These are phyloP conservation scores for Erodium moschatum DNA, from an alignment of 441 rosid genomes.

Conservation along the genomic window DNA sequence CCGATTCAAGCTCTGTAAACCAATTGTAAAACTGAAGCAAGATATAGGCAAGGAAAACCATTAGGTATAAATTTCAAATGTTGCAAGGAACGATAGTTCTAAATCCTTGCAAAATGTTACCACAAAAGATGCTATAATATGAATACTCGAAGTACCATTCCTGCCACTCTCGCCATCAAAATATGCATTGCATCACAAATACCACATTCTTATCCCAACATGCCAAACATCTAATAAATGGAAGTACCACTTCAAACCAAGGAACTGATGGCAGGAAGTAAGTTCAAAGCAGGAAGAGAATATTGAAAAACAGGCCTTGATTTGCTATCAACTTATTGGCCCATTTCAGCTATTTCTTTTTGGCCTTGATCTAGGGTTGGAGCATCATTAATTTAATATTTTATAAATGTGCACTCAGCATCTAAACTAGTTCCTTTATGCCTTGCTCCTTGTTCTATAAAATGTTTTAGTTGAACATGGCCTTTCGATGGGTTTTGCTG, in stretches of 20 bases:
- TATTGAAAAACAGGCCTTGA: too few species aligned
- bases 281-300: not conserved
- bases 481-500: too few species aligned
- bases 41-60: slow-evolving; percentile 8
- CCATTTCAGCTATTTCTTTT: too few species aligned
- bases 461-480: not conserved
- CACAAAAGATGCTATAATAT: not conserved
- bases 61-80: not conserved
- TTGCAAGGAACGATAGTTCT: not conserved
- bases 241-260: not conserved
- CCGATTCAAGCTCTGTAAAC: slow-evolving; percentile 94
- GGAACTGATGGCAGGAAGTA: not conserved
- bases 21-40: slow-evolving; percentile 75
- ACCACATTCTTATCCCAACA: not conserved
- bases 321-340: too few species aligned
- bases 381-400: too few species aligned
- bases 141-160: not conserved
- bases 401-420: not conserved
- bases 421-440: not conserved
- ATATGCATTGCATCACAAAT: not conserved
- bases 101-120: not conserved
- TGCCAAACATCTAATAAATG: not conserved
- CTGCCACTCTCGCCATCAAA: not conserved
- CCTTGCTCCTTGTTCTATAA: not conserved
- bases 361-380: too few species aligned